Evolutionary conservation across 495 filamentous ascomycete species (phyloP).

Genomic region (Lentithecium fluviatile): DNA sequence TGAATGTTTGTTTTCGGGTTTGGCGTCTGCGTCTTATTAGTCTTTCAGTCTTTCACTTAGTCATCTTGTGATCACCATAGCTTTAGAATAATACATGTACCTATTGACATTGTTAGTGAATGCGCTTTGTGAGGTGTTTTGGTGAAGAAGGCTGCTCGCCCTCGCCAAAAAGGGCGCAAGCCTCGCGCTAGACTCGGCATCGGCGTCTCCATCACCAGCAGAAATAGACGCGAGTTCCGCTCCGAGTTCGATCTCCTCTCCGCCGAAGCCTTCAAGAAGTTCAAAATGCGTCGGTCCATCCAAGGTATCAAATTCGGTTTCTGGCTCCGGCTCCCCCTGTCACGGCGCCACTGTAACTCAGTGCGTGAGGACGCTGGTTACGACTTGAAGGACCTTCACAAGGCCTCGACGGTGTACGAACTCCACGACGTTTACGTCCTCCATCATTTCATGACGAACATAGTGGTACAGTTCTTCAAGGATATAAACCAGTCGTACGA

Average conservation of each 20-base stretch:
- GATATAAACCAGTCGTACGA: constrained; percentile 17
- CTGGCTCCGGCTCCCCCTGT: constrained; percentile 54
- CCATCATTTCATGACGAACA: constrained; percentile 53
- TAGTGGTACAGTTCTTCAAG: constrained; percentile 51
- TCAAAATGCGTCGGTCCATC: constrained; percentile 43
- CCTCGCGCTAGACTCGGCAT: constrained; percentile 46
- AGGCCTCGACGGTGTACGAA: constrained; percentile 19
- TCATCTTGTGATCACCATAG: too few species aligned
- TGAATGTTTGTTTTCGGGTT: too few species aligned
- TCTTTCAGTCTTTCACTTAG: too few species aligned
- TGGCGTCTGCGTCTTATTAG: too few species aligned
- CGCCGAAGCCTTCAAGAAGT: constrained; percentile 41
- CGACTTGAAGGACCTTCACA: constrained; percentile 29
- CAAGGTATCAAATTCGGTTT: constrained; percentile 45
- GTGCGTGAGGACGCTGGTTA: constrained; percentile 36
- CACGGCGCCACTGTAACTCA: constrained; percentile 47
- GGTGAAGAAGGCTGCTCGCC: too few species aligned
- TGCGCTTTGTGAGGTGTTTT: too few species aligned
- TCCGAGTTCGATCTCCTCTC: constrained; percentile 55
- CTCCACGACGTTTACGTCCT: constrained; percentile 40
- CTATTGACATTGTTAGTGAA: too few species aligned
- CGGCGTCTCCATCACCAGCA: constrained; percentile 41
- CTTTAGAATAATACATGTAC: too few species aligned
- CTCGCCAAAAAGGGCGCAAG: neutral
- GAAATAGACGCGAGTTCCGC: constrained; percentile 17